Evolutionary conservation across 2,329 filamentous ascomycete species (phyloP).

Genomic region (Aspergillus eucalypticola): DNA sequence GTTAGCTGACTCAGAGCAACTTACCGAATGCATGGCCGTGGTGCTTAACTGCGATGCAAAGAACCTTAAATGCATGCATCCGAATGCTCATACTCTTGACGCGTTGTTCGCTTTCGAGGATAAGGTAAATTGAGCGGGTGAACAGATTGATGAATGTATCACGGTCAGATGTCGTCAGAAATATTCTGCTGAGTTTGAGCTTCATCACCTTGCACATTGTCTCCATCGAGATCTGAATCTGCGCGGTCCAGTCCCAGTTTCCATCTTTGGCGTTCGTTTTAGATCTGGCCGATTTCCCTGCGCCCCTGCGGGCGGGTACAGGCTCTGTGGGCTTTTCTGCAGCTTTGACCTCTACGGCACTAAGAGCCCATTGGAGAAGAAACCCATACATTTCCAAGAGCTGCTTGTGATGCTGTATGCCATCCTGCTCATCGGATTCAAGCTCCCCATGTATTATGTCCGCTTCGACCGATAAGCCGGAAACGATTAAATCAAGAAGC

Average conservation of each 20-base stretch:
- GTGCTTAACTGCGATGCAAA: slow-evolving; percentile 96
- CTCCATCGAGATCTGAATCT: slow-evolving; percentile 85
- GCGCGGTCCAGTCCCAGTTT: slow-evolving; percentile 82
- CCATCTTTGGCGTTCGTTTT: slow-evolving; percentile 68
- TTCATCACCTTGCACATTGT: slow-evolving; percentile 95
- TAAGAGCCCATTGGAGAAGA: slow-evolving; percentile 90
- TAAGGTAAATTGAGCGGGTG: slow-evolving; percentile 87
- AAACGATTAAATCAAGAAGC: slow-evolving; percentile 86
- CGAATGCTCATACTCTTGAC: slow-evolving; percentile 85
- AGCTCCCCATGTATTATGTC: slow-evolving; percentile 83
- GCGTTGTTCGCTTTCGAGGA: slow-evolving; percentile 90
- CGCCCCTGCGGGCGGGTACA: slow-evolving; percentile 70
- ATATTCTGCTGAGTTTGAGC: slow-evolving; percentile 87
- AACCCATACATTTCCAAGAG: slow-evolving; percentile 93
- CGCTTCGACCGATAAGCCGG: slow-evolving; percentile 79
- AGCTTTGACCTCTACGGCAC: slow-evolving; percentile 89
- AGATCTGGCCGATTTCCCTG: slow-evolving; percentile 73
- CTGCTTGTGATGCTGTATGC: slow-evolving; percentile 82
- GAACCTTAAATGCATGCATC: slow-evolving; percentile 96
- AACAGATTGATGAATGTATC: slow-evolving; percentile 93
- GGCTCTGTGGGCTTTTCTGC: slow-evolving; percentile 80
- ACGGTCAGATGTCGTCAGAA: slow-evolving; percentile 91
- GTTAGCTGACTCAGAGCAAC: neutral
- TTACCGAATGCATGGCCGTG: slow-evolving; percentile 94
- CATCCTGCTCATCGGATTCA: slow-evolving; percentile 88